These are phyloP conservation scores for Tricladium varicosporioides DNA, from an alignment of 2,329 filamentous ascomycete species.

Conservation along the genomic window DNA sequence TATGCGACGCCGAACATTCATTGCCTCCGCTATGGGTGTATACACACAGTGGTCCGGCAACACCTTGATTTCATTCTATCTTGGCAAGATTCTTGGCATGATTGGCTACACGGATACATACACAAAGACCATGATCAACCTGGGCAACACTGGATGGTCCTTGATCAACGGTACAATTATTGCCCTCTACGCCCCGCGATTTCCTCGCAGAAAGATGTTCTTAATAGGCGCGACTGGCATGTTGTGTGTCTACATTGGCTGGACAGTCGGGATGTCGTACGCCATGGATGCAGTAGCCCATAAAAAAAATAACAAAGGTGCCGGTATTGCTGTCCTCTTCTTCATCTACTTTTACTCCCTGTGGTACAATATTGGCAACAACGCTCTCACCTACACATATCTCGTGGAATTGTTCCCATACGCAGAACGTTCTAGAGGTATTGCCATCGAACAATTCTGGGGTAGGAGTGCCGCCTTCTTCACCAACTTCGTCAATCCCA, in stretches of 20 bases:
- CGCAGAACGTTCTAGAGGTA: conserved; percentile 32
- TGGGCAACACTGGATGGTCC: conserved; percentile 45
- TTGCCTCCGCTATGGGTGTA: conserved; percentile 49
- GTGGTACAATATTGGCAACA: conserved; percentile 64
- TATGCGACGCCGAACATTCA: conserved; percentile 47
- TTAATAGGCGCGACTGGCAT: conserved; percentile 53
- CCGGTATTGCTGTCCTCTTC: conserved; percentile 42
- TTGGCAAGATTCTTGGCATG: conserved; percentile 46
- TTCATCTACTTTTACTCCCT: conserved; percentile 61
- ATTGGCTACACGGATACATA: conserved; percentile 43
- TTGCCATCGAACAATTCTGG: conserved; percentile 30
- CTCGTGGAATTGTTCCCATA: conserved; percentile 60
- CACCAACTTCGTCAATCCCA: conserved; percentile 45
- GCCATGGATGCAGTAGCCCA: conserved; percentile 36
- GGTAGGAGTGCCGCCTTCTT: conserved; percentile 44
- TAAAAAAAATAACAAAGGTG: conserved; percentile 21
- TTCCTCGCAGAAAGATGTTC: conserved; percentile 49
- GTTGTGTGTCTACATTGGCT: conserved; percentile 51
- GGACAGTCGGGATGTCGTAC: conserved; percentile 49
- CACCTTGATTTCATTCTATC: conserved; percentile 42
- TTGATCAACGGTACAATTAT: conserved; percentile 42
- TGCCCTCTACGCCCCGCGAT: conserved; percentile 42
- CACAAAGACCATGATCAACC: conserved; percentile 46
- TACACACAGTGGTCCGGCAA: conserved; percentile 55
- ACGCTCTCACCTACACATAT: conserved; percentile 62